Evolutionary conservation across 2,329 filamentous ascomycete genomes (phyloP), one percentile per base, ranked within the genome.

Genomic region (Ceratocystis papillata): DNA sequence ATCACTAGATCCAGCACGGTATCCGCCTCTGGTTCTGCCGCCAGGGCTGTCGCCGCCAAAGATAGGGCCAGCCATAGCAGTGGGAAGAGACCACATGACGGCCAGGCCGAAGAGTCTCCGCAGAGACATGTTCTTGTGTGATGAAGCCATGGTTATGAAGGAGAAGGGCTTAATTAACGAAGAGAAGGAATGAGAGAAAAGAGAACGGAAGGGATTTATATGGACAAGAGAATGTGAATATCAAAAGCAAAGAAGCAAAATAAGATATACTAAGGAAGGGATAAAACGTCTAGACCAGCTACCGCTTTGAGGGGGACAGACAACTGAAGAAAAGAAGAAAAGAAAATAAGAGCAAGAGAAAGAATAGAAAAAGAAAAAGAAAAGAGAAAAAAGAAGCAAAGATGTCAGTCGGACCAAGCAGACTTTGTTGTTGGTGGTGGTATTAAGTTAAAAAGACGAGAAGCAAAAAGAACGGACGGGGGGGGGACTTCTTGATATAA

Each of bases 1-100:
- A 15, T 41, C 37, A 41, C 37, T 41, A 12, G 37, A 41, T 12
- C 10, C 37, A 15, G 10, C 37, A 41, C 12, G 37, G 37, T 41
- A 41, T 41, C 37, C 37, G 37, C 12, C 37, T 41, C 37, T 41
- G 48, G 17, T 10, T 20, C 8, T 50, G 20, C 17, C 48, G 48
- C 48, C 48, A 10, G 48, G 48, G 45, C n/a, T n/a, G 7, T 20
- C 66, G 12, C 71, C 22, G 46, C 48, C 48, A 10, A 72, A 68
- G 62, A 72, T 68, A 61, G 71, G 70, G 45, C 69, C 65, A 61
- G 71, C 70, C 62, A 74, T 66, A 59, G 70, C 70, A 63, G 67
- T 61, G 59, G 70, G 69, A 44, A 69, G 66, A 22, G 70, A 60
- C 62, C 73, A 70, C 67, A 70, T 67, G 67, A 70, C 62, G 63